phyloP scores from a whole-genome alignment of 768 basidiomycete genomes.

The Macrocybe gigantea region DNA sequence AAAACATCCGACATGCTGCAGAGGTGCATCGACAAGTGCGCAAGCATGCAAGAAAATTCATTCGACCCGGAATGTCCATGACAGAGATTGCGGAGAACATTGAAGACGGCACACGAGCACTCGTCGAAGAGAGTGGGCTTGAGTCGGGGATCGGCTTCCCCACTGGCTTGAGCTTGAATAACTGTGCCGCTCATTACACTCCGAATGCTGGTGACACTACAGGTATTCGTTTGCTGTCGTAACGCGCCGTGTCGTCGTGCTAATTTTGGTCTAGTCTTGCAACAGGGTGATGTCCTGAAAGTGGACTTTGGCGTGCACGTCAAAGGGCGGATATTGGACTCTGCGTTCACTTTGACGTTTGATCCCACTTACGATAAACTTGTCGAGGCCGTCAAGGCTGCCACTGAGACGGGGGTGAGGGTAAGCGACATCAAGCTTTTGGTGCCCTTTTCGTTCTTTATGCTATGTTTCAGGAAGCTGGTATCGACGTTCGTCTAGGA shows the following conservation, averaged over 20 bases:
- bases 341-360: conserved; percentile 89
- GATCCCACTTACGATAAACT: conserved; percentile 89
- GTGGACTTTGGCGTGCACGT: conserved; percentile 98
- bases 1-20: conserved; percentile 86
- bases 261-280: conserved; percentile 49
- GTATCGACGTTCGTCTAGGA: conserved; percentile 91
- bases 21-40: conserved; percentile 96
- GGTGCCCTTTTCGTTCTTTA: not conserved
- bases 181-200: conserved; percentile 95
- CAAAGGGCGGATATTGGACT: conserved; percentile 91
- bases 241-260: not conserved
- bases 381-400: conserved; percentile 87
- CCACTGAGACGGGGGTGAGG: conserved; percentile 87
- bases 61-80: conserved; percentile 91
- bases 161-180: conserved; percentile 88
- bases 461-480: conserved; percentile 67
- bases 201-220: conserved; percentile 90
- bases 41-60: conserved; percentile 70
- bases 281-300: conserved; percentile 85
- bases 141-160: conserved; percentile 92
- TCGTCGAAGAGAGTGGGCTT: conserved; percentile 88
- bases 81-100: conserved; percentile 91
- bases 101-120: conserved; percentile 84
- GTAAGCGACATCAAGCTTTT: conserved; percentile 30
- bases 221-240: conserved; percentile 31